These are phyloP conservation scores for Arachnomyces sp. DNA, from an alignment of 2,329 filamentous ascomycete genomes.

Conservation along the genomic window DNA sequence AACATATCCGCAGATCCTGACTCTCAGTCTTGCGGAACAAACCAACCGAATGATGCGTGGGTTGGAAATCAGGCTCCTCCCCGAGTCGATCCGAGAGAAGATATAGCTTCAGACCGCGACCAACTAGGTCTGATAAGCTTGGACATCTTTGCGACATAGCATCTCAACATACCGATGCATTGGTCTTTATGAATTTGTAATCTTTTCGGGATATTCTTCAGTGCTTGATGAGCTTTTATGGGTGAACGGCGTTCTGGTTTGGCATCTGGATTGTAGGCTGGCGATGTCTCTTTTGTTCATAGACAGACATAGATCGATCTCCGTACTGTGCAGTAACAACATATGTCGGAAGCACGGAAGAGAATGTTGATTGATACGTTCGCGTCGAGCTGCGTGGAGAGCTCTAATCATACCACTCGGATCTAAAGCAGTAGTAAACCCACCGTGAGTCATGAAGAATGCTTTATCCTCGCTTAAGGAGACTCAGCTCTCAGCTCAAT, in stretches of 20 bases:
- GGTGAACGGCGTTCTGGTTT: background rate
- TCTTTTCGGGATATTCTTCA: background rate
- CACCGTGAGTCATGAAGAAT: conserved; percentile 1
- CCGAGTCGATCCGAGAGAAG: conserved; percentile 38
- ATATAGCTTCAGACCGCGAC: conserved; percentile 36
- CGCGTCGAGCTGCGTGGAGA: too few species aligned
- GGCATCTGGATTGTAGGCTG: background rate
- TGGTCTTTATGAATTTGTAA: background rate
- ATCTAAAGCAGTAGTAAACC: background rate
- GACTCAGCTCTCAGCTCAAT: too few species aligned
- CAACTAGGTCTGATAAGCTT: background rate
- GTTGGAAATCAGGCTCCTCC: conserved; percentile 56
- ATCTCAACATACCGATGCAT: background rate
- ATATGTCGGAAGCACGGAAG: background rate
- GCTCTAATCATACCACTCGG: too few species aligned
- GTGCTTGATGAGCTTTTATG: too few species aligned
- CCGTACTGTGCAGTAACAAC: too few species aligned
- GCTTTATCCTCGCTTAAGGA: too few species aligned
- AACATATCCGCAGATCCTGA: conserved; percentile 56
- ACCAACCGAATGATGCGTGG: conserved; percentile 86
- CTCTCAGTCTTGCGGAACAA: conserved; percentile 87
- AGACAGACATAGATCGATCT: too few species aligned
- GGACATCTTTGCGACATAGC: conserved; percentile 8
- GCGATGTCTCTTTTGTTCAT: background rate
- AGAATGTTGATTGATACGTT: background rate